A percentile compares a stretch with the other conserved stretches of the same genome.
Evolutionary conservation across 306 rosid genomes (phyloP).

Genomic region (Cucumis melo): DNA sequence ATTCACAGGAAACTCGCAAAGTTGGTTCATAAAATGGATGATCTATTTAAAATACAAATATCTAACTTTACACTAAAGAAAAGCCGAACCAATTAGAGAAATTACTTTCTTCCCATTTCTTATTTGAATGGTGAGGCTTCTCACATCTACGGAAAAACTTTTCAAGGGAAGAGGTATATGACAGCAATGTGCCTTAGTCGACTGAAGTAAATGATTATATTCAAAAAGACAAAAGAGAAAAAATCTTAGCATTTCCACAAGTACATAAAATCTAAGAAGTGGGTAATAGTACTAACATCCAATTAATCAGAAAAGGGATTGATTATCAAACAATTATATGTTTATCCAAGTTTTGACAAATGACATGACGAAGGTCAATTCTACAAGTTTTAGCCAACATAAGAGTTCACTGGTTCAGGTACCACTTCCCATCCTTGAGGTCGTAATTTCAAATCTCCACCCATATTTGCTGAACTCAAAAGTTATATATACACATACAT

Average conservation of each 20-base stretch:
- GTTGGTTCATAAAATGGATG: not conserved
- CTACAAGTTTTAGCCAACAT: not conserved
- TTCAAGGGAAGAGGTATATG: not conserved
- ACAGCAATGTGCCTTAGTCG: not conserved
- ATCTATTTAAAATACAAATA: not conserved
- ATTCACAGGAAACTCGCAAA: not conserved
- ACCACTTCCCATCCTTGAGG: not conserved
- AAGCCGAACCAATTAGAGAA: not conserved
- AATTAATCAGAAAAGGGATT: not conserved
- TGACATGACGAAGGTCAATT: not conserved
- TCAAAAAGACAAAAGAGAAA: not conserved
- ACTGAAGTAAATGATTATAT: not conserved
- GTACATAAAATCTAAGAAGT: not conserved
- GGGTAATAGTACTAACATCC: not conserved
- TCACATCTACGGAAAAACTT: not conserved
- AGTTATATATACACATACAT: not conserved
- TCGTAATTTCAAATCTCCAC: not conserved
- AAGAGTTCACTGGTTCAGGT: not conserved
- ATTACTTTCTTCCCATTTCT: not conserved
- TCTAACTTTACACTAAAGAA: not conserved
- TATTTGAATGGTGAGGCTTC: not conserved
- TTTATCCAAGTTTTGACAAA: not conserved
- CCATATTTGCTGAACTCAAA: not conserved
- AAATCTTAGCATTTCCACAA: not conserved
- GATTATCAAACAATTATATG: not conserved